Evolutionary conservation across 2,329 filamentous ascomycete genomes (phyloP).

Genomic region (Aspergillus pseudoviridinutans): DNA sequence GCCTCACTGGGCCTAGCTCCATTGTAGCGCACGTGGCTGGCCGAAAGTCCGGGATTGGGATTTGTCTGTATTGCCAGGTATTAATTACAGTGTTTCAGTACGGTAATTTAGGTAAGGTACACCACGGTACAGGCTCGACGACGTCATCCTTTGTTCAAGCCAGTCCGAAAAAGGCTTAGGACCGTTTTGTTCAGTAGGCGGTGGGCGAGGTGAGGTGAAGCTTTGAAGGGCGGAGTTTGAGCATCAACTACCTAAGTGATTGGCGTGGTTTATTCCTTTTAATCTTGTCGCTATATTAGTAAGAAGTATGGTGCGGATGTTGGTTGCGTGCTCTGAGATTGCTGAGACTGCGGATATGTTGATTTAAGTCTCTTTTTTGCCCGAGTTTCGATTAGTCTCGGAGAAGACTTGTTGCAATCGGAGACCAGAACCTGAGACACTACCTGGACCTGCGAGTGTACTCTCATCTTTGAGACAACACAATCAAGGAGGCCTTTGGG

Average conservation of each 20-base stretch:
- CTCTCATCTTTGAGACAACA: not conserved
- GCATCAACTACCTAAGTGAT: not conserved
- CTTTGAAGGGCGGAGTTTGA: not conserved
- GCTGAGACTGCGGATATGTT: not conserved
- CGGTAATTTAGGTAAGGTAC: not conserved
- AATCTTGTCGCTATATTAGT: not conserved
- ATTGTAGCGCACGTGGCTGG: slow-evolving; percentile 17
- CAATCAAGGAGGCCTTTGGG: not conserved
- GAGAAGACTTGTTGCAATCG: not conserved
- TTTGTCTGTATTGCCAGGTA: not conserved
- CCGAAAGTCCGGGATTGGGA: slow-evolving; percentile 5
- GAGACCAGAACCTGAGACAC: not conserved
- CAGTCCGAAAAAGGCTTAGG: not conserved
- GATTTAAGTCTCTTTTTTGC: not conserved
- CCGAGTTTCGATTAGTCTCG: not conserved
- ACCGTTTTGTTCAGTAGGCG: slow-evolving; percentile 2
- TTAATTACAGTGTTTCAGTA: not conserved
- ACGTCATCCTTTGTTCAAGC: slow-evolving; percentile 9
- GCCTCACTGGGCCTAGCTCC: slow-evolving; percentile 6
- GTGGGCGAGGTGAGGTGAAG: slow-evolving; percentile 2
- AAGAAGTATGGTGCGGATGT: not conserved
- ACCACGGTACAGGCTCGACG: not conserved
- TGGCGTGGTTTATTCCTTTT: not conserved
- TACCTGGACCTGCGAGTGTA: not conserved
- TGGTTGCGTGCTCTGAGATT: not conserved